A percentile compares a stretch with the other conserved stretches of the same genome.
Conservation (phyloP, 148 eudicot genomes). For the Pouteria glomerata region DNA sequence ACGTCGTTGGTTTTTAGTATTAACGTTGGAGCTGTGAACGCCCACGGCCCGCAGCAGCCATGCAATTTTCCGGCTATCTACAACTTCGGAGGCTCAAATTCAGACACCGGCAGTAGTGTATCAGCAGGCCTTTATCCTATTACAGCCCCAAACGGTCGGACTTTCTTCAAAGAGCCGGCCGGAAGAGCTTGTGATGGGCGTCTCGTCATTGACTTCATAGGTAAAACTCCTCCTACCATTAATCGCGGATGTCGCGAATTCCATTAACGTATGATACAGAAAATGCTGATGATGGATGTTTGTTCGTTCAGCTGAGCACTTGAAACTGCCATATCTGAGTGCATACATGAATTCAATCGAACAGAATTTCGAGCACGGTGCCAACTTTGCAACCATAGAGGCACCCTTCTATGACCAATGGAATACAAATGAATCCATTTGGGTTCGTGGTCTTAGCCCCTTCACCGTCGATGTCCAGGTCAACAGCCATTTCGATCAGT, state of each 20-base stretch:
- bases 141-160: conserved; percentile 27
- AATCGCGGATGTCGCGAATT: too few relatives aligned
- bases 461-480: conserved; percentile 62
- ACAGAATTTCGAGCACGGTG: conserved; percentile 32
- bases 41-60: background rate
- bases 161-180: conserved; percentile 28
- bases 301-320: conserved; percentile 29
- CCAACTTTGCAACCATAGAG: conserved; percentile 41
- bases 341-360: conserved; percentile 34
- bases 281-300: too few relatives aligned
- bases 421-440: conserved; percentile 51
- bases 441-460: conserved; percentile 55
- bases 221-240: too few relatives aligned
- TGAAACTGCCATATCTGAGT: conserved; percentile 37
- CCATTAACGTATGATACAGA: too few relatives aligned
- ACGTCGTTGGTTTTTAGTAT: background rate
- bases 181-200: conserved; percentile 44
- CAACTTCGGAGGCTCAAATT: conserved; percentile 48
- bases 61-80: conserved; percentile 41
- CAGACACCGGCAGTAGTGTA: conserved; percentile 43
- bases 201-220: conserved; percentile 41
- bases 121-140: conserved; percentile 32
- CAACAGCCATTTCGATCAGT: conserved; percentile 46
- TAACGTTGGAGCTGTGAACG: background rate
- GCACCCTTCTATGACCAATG: conserved; percentile 32